Base-by-base conservation (phyloP, 2,329 filamentous ascomycete species). In the Neonectria ditissima region DNA sequence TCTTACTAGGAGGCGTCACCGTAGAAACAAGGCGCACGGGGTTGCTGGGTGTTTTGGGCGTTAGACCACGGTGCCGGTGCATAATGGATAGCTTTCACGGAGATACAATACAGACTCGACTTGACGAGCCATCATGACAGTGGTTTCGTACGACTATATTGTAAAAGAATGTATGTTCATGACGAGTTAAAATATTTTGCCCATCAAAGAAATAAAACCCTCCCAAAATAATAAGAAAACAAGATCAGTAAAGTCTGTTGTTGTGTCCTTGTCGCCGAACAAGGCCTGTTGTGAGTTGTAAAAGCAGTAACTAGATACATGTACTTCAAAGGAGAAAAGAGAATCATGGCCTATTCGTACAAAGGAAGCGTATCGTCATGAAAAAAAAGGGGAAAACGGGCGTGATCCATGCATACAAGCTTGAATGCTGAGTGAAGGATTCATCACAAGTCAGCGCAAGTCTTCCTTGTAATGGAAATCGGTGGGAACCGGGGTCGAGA, bases 1-100 rank as follows among this genome's bases (percentile, higher is more conserved):
- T 67, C 52, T 28, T 20, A 65, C 55, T 61, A 60, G 53, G 32
- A 62, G 67, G 68, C 63, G 62, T 71, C 62, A 52, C 65, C 37
- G 14, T 65, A 39, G 43, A 47, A 50, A 48, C 28, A 32, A 48
- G 65, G 55, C 26, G 44, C 59, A 43, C 13, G 39, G 34, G 18
- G 52, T 54, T 62, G 55, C 55, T 53, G 57, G 69, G 64, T 28
- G 58, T 63, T 64, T 50, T 54, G 50, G 71, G 69, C 58, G 69
- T 67, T 64, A 52, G 53, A 50, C 47, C 55, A 56, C 34, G 26
- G 47, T 56, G 30, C 50, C 52, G 59, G 34, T 54, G 53, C 41
- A 57, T 55, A 45, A 30, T 47, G 45, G 51, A 48, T 62, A 48
- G 59, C 26, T 51, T 10, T 37, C 22, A 34, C 51, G 51, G n/a